A percentile compares a stretch with the other conserved stretches of the same genome.
Evolutionary conservation across 208 protist genomes (phyloP).

Genomic region (Borovskyia barvae): DNA sequence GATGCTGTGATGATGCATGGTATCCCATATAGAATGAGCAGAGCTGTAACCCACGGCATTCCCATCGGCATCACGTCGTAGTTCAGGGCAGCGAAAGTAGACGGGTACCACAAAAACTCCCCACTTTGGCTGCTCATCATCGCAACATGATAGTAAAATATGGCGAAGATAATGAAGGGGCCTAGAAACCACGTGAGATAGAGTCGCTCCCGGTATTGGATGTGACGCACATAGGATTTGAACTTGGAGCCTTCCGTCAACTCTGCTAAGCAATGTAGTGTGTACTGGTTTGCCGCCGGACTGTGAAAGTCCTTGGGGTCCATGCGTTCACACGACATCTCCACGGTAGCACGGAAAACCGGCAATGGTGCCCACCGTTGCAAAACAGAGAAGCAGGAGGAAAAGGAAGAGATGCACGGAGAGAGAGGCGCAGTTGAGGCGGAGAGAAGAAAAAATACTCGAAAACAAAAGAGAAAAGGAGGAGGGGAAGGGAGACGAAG

Average conservation of each 20-base stretch:
- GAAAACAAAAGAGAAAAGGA: not conserved
- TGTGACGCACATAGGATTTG: conserved; percentile 47
- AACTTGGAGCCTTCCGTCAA: conserved; percentile 49
- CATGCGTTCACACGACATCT: conserved; percentile 51
- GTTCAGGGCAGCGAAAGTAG: not conserved
- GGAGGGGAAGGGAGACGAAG: no score
- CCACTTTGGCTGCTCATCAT: conserved; percentile 33
- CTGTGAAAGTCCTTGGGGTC: conserved; percentile 58
- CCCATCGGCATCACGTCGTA: not conserved
- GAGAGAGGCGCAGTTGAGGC: not conserved
- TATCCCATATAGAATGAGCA: conserved; percentile 47
- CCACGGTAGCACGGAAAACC: not conserved
- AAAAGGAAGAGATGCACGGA: not conserved
- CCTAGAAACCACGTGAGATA: conserved; percentile 73
- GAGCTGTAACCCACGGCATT: conserved; percentile 18
- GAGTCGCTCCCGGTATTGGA: conserved; percentile 63
- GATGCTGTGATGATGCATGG: conserved; percentile 57
- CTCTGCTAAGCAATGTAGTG: conserved; percentile 48
- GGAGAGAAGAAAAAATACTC: not conserved
- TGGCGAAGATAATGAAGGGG: conserved; percentile 43
- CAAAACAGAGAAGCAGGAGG: not conserved
- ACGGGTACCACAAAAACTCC: conserved; percentile 17
- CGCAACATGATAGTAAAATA: conserved; percentile 61
- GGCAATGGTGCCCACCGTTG: not conserved
- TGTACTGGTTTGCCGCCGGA: conserved; percentile 54